These are phyloP conservation scores for Heliocybe sulcata DNA, from an alignment of 1,284 basidiomycete genomes.

Conservation along the genomic window DNA sequence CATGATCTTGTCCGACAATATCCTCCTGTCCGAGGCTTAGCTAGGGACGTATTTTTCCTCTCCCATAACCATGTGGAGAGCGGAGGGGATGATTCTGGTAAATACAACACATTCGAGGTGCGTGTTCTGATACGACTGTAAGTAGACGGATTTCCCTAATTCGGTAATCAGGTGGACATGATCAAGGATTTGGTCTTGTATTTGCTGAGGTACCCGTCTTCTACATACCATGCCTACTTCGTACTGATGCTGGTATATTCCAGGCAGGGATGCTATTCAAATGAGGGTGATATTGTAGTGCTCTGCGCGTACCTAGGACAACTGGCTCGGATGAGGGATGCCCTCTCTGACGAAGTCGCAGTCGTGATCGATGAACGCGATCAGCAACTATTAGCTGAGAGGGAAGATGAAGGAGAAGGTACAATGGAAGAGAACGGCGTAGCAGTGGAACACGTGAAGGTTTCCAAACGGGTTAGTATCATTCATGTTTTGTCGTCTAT, in stretches of 20 bases:
- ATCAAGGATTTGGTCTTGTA: conserved; percentile 65
- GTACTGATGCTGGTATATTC: not conserved
- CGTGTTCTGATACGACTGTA: conserved; percentile 6
- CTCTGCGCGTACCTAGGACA: conserved; percentile 74
- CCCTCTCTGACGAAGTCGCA: conserved; percentile 39
- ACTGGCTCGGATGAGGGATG: conserved; percentile 48
- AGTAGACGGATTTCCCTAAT: not conserved
- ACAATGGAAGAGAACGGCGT: conserved; percentile 21
- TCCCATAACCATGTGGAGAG: conserved; percentile 48
- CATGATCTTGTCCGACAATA: conserved; percentile 43
- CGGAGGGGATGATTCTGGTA: conserved; percentile 49
- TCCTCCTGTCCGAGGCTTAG: conserved; percentile 47
- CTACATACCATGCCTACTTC: conserved; percentile 1
- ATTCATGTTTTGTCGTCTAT: conserved; percentile 1
- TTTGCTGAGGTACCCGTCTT: conserved; percentile 37
- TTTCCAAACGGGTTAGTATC: conserved; percentile 36
- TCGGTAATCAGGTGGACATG: conserved; percentile 48
- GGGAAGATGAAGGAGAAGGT: conserved; percentile 29
- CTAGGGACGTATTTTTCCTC: conserved; percentile 53
- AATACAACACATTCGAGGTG: conserved; percentile 64
- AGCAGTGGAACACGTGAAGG: conserved; percentile 37
- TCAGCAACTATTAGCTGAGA: conserved; percentile 43
- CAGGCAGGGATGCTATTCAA: conserved; percentile 39
- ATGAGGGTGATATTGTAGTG: conserved; percentile 66
- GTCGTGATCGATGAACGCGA: conserved; percentile 68